A percentile compares a stretch with the other conserved stretches of the same genome.
phyloP scores from a whole-genome alignment of 345 rosid species.

The Garcia nutans region DNA sequence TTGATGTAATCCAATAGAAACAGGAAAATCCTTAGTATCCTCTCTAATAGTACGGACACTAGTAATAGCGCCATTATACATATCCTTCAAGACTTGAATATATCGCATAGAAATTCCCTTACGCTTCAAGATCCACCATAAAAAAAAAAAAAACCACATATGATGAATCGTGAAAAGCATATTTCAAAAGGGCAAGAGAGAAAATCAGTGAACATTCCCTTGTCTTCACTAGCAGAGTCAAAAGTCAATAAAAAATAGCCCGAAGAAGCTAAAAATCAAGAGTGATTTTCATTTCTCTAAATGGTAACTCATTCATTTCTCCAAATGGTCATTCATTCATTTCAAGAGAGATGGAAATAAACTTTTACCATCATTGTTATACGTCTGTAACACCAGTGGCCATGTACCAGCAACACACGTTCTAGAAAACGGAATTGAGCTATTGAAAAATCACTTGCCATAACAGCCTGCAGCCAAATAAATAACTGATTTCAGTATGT shows the following conservation, averaged over 20 bases:
- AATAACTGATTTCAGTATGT: conserved; percentile 11
- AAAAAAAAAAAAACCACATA: background rate
- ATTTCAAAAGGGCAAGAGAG: background rate
- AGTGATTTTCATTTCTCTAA: background rate
- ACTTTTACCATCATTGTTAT: conserved; percentile 77
- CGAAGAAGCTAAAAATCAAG: background rate
- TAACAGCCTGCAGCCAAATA: conserved; percentile 63
- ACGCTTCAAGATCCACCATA: too few species aligned
- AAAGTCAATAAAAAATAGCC: background rate
- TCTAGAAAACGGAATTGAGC: conserved; percentile 84
- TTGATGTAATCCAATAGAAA: too few species aligned
- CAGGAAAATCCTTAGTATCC: too few species aligned
- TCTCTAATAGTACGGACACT: too few species aligned
- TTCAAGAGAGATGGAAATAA: background rate
- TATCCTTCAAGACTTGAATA: too few species aligned
- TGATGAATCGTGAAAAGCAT: background rate
- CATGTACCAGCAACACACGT: conserved; percentile 81
- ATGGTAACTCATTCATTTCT: background rate
- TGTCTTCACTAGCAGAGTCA: background rate
- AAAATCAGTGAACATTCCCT: background rate
- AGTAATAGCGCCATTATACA: too few species aligned
- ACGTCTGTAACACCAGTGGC: conserved; percentile 97
- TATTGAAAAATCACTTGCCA: conserved; percentile 94
- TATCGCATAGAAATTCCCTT: too few species aligned
- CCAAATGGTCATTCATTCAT: background rate